Percentiles rank a stretch among this genome's conserved stretches.
These are phyloP conservation scores for Plasmodium coatneyi DNA, from an alignment of 169 alveolate genomes.

Conservation along the genomic window DNA sequence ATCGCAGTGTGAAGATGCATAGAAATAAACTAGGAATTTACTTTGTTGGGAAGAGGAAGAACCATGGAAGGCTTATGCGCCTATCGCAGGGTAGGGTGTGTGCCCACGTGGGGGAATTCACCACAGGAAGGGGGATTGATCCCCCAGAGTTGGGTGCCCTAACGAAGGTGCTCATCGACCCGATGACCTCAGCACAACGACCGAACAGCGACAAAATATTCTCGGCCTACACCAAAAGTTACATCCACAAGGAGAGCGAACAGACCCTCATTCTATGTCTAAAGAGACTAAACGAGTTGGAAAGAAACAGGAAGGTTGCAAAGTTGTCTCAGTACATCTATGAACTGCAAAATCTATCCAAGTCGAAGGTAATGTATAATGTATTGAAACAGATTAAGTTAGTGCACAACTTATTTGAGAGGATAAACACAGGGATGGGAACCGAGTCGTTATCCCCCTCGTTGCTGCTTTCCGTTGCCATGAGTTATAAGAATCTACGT, in stretches of 20 bases:
- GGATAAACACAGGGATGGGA: conserved; percentile 10
- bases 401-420: conserved; percentile 8
- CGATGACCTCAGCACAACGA: neutral
- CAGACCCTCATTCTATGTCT: conserved; percentile 33
- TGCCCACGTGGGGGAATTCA: neutral
- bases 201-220: conserved; percentile 31
- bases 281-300: conserved; percentile 41
- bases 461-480: conserved; percentile 15
- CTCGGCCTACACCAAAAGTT: conserved; percentile 44
- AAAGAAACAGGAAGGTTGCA: conserved; percentile 5
- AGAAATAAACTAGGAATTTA: neutral
- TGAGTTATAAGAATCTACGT: conserved; percentile 41
- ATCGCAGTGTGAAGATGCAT: neutral
- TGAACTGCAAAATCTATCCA: conserved; percentile 56
- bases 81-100: neutral
- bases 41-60: neutral
- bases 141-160: neutral
- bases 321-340: conserved; percentile 29
- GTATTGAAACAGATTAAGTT: conserved; percentile 37
- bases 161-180: neutral
- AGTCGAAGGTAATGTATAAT: conserved; percentile 26
- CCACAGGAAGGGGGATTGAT: neutral
- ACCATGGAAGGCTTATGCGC: neutral
- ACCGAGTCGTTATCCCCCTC: conserved; percentile 32
- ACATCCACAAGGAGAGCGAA: conserved; percentile 61